Base-by-base conservation (phyloP, 1,284 basidiomycete species). In the Phylloporus sp. region DNA sequence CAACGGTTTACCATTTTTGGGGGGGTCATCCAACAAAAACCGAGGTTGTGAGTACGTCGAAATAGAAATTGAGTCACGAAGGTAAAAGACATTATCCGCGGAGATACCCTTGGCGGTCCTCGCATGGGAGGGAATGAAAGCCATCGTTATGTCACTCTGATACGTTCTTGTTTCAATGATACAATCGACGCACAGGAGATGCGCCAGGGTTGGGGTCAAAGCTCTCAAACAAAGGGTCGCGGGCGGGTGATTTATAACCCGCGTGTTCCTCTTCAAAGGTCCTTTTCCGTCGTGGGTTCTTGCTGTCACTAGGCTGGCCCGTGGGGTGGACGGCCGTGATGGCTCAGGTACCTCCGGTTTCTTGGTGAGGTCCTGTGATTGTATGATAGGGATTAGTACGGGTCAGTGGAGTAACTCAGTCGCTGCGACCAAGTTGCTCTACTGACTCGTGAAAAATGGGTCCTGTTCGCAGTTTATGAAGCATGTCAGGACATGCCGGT, bases 201-300 rank as follows among this genome's bases (percentile, higher is more conserved):
- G 85, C 96, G 5, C 91, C 89, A 45, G 95, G 96, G 80, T 97
- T 93, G 1, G 96, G 96, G 76, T 98, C 96, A 2, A 95, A 75
- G 63, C 83, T 85, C 66, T 91, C 83, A 77, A 96, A 98, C 29
- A 84, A 71, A 0, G 92, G 92, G 77, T 96, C 94, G 63, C 90
- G 88, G 41, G 82, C 80, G 1, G 87, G 86, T 2, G 91, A 80
- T 27, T 83, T 87, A 75, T 92, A 91, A 58, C 94, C 89, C 49
- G 84, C 83, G 5, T 96, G 95, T 0, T 96, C 96, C 53, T 89
- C 83, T 67, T 88, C 80, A 6, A 98, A n/a, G 84, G 20, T 92
- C 86, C 71, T 96, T 91, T 12, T 95, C 80, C 23, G 98, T 79
- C 0, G 88, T 89, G 35, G 85, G 62, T 86, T 82, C 39, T 93